Evolutionary conservation across 2,329 filamentous ascomycete genomes (phyloP).

Genomic region (Pestalotiopsis sp.): DNA sequence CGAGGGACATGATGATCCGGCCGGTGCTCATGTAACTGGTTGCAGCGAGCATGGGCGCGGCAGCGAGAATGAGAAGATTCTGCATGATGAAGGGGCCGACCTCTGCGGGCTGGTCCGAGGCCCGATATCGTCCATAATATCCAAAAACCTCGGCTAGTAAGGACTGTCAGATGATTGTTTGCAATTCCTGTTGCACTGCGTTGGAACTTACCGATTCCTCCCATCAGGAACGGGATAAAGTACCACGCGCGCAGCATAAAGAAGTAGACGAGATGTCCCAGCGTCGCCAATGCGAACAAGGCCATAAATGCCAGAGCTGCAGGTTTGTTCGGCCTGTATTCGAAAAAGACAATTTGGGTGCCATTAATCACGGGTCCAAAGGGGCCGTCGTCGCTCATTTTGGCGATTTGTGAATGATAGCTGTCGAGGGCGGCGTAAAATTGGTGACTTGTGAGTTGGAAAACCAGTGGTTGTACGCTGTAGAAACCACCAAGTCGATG

Average conservation of each 20-base stretch:
- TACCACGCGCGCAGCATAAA: conserved; percentile 18
- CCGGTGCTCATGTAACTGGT: conserved; percentile 42
- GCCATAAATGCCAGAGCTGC: conserved; percentile 20
- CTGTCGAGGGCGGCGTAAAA: neutral
- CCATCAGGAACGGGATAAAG: conserved; percentile 23
- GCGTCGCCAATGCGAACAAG: conserved; percentile 17
- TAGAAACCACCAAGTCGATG: no score
- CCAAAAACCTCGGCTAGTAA: conserved; percentile 20
- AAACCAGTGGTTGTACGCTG: neutral
- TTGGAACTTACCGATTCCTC: conserved; percentile 15
- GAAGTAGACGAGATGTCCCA: neutral
- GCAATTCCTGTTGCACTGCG: neutral
- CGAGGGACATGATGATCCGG: conserved; percentile 31
- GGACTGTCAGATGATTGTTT: neutral
- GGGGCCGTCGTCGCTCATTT: conserved; percentile 14
- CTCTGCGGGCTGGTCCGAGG: conserved; percentile 12
- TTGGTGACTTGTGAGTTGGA: neutral
- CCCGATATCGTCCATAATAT: conserved; percentile 25
- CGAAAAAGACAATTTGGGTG: conserved; percentile 21
- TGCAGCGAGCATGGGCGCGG: conserved; percentile 31
- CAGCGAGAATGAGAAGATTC: conserved; percentile 25
- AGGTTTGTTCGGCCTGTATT: conserved; percentile 18
- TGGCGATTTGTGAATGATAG: neutral
- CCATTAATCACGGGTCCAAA: conserved; percentile 21
- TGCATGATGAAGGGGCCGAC: conserved; percentile 26